phyloP scores from a whole-genome alignment of 129 eudicot species.

The Lonicera japonica region DNA sequence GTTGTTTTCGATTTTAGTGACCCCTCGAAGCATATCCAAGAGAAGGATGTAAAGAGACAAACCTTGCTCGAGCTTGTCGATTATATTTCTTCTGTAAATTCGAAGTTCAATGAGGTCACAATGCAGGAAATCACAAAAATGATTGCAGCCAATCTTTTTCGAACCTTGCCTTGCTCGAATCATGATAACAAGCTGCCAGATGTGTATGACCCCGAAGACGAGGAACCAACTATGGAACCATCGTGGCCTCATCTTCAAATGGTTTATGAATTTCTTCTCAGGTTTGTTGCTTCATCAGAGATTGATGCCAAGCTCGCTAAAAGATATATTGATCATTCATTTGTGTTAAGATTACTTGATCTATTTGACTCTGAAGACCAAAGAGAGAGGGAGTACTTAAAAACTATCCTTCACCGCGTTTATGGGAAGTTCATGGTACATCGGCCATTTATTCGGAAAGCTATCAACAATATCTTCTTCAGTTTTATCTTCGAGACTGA shows the following conservation, averaged over 20 bases:
- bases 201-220: slow-evolving; percentile 67
- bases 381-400: slow-evolving; percentile 74
- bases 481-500: slow-evolving; percentile 39
- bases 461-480: slow-evolving; percentile 47
- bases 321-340: slow-evolving; percentile 49
- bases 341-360: slow-evolving; percentile 49
- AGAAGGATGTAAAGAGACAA: slow-evolving; percentile 61
- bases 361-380: slow-evolving; percentile 61
- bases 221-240: slow-evolving; percentile 55
- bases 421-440: slow-evolving; percentile 63
- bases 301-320: slow-evolving; percentile 56
- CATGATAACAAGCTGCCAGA: slow-evolving; percentile 43
- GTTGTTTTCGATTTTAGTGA: slow-evolving; percentile 64
- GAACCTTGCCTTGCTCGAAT: slow-evolving; percentile 41
- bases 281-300: slow-evolving; percentile 64
- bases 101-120: slow-evolving; percentile 55
- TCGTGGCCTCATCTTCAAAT: slow-evolving; percentile 82
- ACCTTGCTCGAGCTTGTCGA: slow-evolving; percentile 68
- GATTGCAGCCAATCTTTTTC: slow-evolving; percentile 60
- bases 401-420: slow-evolving; percentile 55
- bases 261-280: slow-evolving; percentile 65
- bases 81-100: slow-evolving; percentile 42
- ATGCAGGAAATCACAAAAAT: slow-evolving; percentile 60
- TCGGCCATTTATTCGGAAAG: slow-evolving; percentile 68
- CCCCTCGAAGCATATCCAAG: slow-evolving; percentile 34